phyloP scores from a whole-genome alignment of 2,329 filamentous ascomycete genomes.

The Daldinia sp. region DNA sequence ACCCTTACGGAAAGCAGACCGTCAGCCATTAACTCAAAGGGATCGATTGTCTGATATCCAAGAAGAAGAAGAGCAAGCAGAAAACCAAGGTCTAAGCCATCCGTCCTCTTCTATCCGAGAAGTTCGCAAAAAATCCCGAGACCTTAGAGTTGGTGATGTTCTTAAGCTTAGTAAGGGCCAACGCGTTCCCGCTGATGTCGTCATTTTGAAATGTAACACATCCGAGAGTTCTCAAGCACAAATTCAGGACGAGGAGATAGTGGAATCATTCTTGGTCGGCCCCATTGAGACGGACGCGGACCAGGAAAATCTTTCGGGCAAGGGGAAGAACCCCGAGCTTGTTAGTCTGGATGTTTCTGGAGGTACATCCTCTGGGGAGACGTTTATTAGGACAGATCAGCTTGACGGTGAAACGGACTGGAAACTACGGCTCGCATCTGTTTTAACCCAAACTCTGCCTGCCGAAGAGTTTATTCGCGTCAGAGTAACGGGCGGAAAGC shows the following conservation, averaged over 20 bases:
- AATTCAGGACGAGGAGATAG: slow-evolving; percentile 44
- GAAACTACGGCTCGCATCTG: slow-evolving; percentile 91
- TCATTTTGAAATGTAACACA: slow-evolving; percentile 84
- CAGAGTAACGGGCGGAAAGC: slow-evolving; percentile 83
- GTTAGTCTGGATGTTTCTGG: slow-evolving; percentile 46
- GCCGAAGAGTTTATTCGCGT: slow-evolving; percentile 75
- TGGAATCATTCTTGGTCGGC: slow-evolving; percentile 55
- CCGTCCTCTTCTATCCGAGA: slow-evolving; percentile 67
- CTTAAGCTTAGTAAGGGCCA: slow-evolving; percentile 91
- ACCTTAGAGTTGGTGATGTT: slow-evolving; percentile 95
- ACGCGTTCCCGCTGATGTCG: slow-evolving; percentile 90
- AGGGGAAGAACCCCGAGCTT: slow-evolving; percentile 46
- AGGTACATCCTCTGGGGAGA: slow-evolving; percentile 73
- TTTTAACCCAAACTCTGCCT: slow-evolving; percentile 81
- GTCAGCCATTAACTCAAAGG: slow-evolving; percentile 47
- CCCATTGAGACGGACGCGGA: slow-evolving; percentile 44
- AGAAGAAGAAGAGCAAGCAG: slow-evolving; percentile 69
- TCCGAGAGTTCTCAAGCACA: slow-evolving; percentile 56
- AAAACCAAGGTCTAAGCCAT: slow-evolving; percentile 51
- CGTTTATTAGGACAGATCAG: slow-evolving; percentile 97
- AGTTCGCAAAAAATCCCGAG: slow-evolving; percentile 80
- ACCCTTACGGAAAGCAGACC: slow-evolving; percentile 50
- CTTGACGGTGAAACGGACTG: slow-evolving; percentile 98
- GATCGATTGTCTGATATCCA: slow-evolving; percentile 70
- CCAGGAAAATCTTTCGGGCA: slow-evolving; percentile 44